These are phyloP conservation scores for Chlamydomonas applanata DNA, from an alignment of 139 green algal genomes.

Conservation along the genomic window DNA sequence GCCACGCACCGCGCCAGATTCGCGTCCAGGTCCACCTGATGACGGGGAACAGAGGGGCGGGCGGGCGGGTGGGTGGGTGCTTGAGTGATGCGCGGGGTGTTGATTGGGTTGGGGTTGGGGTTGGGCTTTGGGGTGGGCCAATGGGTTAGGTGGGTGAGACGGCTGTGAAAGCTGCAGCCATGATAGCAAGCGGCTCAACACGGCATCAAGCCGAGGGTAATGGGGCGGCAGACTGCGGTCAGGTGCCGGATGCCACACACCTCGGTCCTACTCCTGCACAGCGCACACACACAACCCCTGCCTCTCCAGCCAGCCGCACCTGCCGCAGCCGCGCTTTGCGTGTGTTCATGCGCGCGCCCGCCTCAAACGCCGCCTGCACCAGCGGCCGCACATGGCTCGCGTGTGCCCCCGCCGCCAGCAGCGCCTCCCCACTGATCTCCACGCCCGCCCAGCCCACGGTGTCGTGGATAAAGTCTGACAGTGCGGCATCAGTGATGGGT, in stretches of 20 bases:
- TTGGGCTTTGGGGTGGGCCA: too few relatives aligned
- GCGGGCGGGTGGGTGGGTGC: too few relatives aligned
- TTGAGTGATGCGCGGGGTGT: too few relatives aligned
- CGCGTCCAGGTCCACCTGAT: slow-evolving; percentile 25
- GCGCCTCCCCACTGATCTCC: slow-evolving; percentile 21
- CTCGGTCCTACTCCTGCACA: background rate
- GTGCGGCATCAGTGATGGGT: slow-evolving; percentile 19
- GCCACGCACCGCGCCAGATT: slow-evolving; percentile 9
- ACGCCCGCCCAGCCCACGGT: slow-evolving; percentile 15
- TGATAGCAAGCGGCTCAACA: too few relatives aligned
- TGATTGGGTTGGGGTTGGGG: too few relatives aligned
- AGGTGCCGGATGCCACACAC: background rate
- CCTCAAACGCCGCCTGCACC: slow-evolving; percentile 30
- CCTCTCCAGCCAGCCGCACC: background rate
- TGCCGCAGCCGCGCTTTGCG: background rate
- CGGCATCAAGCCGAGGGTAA: too few relatives aligned
- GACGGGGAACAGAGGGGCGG: slow-evolving; percentile 8
- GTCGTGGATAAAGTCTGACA: background rate
- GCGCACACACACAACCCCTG: background rate
- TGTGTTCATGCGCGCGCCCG: slow-evolving; percentile 18
- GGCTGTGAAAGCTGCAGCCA: too few relatives aligned
- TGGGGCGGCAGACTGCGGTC: background rate
- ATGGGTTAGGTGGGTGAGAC: too few relatives aligned
- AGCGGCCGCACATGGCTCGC: slow-evolving; percentile 14
- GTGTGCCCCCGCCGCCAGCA: slow-evolving; percentile 6